Base-by-base conservation (phyloP, 805 yeast species). In the Pichia deserticola region DNA sequence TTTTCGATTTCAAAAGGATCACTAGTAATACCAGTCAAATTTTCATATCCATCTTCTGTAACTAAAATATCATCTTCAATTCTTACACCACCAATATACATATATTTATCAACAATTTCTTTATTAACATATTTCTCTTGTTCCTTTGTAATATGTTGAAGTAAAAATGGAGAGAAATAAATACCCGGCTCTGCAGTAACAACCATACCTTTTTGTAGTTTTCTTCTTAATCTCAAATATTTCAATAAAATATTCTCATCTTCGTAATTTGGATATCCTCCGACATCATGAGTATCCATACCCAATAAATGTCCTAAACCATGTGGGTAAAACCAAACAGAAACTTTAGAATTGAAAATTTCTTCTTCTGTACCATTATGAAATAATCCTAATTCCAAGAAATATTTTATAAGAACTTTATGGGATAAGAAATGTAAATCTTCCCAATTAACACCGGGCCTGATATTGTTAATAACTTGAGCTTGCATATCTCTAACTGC, bases 271-370 rank as follows among this genome's bases (percentile, higher is more conserved):
- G 98, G 81, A 54, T 75, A 62, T 1, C 99, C 98, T 40, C 88
- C 98, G 43, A 89, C 95, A 67, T 92, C 99, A 66, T 93, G 99
- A 4, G 96, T 89, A 63, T 92, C 97, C 84, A 92, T 75, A 28
- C 99, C 99, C 39, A 92, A 69, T 61, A 89, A 72, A 63, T 92
- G 99, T 12, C 99, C 99, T 50, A 93, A 71, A 0, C 99, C 99
- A 62, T 93, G 99, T 3, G 99, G 99, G 66, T 82, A 88, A 68
- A 92, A 92, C 27, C 85, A 78, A 5, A 82, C 84, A 4, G 95
- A 79, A 5, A 84, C 79, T 50, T 82, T 76, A 45, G 95, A 77
- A 1, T 78, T 75, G 52, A 79, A 81, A 35, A 92, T 80, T 55
- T 89, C 93, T 15, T 71, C 80, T 5, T 78, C 62, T 43, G 74